Base-by-base conservation (phyloP, 2,329 filamentous ascomycete species). In the Blastomyces parvus region DNA sequence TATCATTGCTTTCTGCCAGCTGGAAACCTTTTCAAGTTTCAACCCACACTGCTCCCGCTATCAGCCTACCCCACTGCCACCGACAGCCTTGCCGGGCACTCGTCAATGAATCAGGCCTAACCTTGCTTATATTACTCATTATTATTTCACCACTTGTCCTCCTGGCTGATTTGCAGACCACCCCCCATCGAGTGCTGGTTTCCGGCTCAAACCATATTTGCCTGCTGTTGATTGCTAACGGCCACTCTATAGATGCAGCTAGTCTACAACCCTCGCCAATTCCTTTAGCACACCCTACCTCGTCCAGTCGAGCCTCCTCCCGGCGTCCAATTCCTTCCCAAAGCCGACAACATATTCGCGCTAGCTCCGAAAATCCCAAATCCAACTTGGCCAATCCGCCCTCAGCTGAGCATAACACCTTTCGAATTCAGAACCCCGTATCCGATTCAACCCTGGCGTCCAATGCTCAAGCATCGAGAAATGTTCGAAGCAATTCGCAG, bases 301-400 rank as follows among this genome's bases (percentile, higher is more conserved):
- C 85, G 46, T 83, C 84, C 46, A 82, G 83, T 55, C 84, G 86
- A 70, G 78, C 87, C 33, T 84, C 88, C 36, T 84, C 88, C 69
- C 77, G 81, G 44, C 81, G 78, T 63, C 71, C 79, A 55, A 83
- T 85, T 67, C 71, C 76, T 63, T 72, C 76, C 62, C 79, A 62
- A 79, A 84, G 67, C 83, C 85, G 58, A 85, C 70, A 87, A 81
- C 77, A 88, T 86, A 88, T 74, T 71, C 84, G 87, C 68, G 85
- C 87, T 62, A 89, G 86, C 75, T 90, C 88, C 62, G 88, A 90
- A 73, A 59, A 74, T 84, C 56, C 76, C 84, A 63, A 83, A 82
- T 66, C 83, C 81, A 63, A 81, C n/a, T 36, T 63, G 14, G 46
- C 56, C 55, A 59, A 61, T 59, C 52, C 64, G 36, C 58, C 58